phyloP scores from a whole-genome alignment of 2,329 filamentous ascomycete species.

The Diaporthe longicolla region DNA sequence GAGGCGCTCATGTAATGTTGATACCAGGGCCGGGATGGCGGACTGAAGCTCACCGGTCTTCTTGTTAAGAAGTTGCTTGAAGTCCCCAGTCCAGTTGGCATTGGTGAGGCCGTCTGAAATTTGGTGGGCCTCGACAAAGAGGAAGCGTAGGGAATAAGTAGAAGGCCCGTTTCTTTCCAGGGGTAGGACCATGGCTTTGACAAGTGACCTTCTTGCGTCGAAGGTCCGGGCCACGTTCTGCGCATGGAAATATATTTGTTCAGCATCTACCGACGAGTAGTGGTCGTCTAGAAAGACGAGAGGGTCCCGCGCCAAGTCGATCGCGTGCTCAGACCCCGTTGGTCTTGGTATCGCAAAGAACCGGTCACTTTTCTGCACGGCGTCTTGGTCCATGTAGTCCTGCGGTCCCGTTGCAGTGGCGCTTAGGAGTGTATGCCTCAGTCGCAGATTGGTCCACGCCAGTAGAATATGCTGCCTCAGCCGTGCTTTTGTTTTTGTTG shows the following conservation, averaged over 20 bases:
- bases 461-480: constrained; percentile 44
- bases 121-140: constrained; percentile 46
- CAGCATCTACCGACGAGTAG: constrained; percentile 33
- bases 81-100: constrained; percentile 44
- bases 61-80: constrained; percentile 45
- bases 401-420: constrained; percentile 40
- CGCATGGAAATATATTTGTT: constrained; percentile 44
- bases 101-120: constrained; percentile 47
- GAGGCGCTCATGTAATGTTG: constrained; percentile 42
- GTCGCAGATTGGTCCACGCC: constrained; percentile 45
- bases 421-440: constrained; percentile 44
- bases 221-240: constrained; percentile 46
- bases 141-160: constrained; percentile 41
- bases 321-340: constrained; percentile 2
- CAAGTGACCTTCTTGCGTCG: constrained; percentile 42
- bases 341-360: constrained; percentile 33
- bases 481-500: constrained; percentile 39
- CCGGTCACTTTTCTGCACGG: constrained; percentile 11
- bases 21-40: constrained; percentile 39
- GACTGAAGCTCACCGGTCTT: constrained; percentile 40
- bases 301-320: not conserved
- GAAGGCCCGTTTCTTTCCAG: constrained; percentile 27
- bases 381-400: constrained; percentile 40
- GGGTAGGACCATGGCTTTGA: constrained; percentile 45
- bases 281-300: constrained; percentile 30